A percentile compares a stretch with the other conserved stretches of the same genome.
These are phyloP conservation scores for Ophiostoma perfectum DNA, from an alignment of 2,329 filamentous ascomycete species.

Conservation along the genomic window DNA sequence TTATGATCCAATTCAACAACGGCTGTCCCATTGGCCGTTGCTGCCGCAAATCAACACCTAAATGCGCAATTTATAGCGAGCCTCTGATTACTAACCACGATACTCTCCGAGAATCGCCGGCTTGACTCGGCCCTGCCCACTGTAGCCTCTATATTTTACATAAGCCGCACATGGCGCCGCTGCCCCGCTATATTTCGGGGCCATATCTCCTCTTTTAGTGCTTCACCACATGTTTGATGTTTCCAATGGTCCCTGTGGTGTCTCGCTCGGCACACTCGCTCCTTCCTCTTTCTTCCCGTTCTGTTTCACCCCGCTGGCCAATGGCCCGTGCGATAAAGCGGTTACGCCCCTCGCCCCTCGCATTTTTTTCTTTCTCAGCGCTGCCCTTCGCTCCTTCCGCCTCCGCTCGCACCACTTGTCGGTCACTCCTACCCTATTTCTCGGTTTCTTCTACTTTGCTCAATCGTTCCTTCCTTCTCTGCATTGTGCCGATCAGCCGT, in stretches of 20 bases:
- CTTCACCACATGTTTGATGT: conserved; percentile 11
- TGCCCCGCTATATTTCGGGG: conserved; percentile 2
- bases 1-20: neutral
- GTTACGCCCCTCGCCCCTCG: conserved; percentile 5
- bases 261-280: conserved; percentile 8
- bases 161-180: neutral
- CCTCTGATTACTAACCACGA: conserved; percentile 1
- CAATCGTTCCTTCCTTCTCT: neutral
- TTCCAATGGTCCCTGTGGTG: conserved; percentile 3
- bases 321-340: conserved; percentile 17
- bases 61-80: neutral
- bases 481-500: neutral
- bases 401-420: neutral
- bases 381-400: neutral
- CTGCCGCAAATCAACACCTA: conserved; percentile 4
- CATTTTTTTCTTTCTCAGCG: conserved; percentile 14
- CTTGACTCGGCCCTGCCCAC: neutral
- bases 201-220: conserved; percentile 7
- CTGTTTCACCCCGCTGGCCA: conserved; percentile 21
- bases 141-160: neutral
- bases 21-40: conserved; percentile 15
- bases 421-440: conserved; percentile 9
- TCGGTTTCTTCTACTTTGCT: neutral
- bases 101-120: neutral
- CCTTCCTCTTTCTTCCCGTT: conserved; percentile 3